A percentile compares a stretch with the other conserved stretches of the same genome.
phyloP scores from a whole-genome alignment of 129 eudicot species.

The Saposhnikovia divaricata region DNA sequence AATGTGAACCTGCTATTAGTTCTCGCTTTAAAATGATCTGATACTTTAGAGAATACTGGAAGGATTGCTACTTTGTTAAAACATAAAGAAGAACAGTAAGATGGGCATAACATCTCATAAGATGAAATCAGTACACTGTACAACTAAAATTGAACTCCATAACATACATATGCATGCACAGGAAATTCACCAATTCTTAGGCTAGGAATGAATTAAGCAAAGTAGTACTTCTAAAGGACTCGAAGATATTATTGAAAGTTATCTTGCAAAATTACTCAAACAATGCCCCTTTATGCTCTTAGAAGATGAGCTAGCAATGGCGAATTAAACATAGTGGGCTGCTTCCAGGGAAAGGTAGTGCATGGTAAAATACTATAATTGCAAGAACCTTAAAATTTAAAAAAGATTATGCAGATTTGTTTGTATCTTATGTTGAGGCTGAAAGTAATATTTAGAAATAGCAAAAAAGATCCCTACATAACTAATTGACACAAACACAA shows the following conservation, averaged over 20 bases:
- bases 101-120: neutral
- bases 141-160: too few species aligned
- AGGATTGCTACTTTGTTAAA: neutral
- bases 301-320: neutral
- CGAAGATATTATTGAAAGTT: neutral
- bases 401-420: neutral
- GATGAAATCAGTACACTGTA: neutral
- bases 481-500: neutral
- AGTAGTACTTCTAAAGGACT: neutral
- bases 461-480: neutral
- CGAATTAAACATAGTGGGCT: neutral
- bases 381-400: neutral
- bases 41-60: neutral
- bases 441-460: neutral
- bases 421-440: neutral
- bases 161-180: too few species aligned
- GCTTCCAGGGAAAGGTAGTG: neutral
- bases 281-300: neutral
- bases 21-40: neutral
- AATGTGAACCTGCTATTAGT: neutral
- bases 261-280: neutral
- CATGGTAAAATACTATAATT: neutral
- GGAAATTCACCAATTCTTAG: neutral
- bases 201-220: neutral
- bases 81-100: neutral